These are phyloP conservation scores for Rhizomucor miehei DNA, from an alignment of 371 early-diverging fungal species.

Conservation along the genomic window DNA sequence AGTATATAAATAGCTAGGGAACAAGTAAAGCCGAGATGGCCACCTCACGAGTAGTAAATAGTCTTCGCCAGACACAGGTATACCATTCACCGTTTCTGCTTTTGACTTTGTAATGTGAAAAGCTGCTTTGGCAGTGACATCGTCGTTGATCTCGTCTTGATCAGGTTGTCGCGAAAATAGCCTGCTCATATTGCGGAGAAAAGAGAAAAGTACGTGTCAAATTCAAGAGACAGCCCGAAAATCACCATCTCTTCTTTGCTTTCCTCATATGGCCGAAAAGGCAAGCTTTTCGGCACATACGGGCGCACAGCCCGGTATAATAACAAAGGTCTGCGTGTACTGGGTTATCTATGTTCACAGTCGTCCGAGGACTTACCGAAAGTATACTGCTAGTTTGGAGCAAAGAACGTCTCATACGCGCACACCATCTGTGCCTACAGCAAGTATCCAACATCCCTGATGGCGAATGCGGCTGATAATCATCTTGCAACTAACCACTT, in stretches of 20 bases:
- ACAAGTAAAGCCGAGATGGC: no score
- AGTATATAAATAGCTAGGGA: no score
- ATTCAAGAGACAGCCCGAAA: neutral
- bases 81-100: constrained; percentile 35
- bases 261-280: neutral
- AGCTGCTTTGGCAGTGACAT: constrained; percentile 15
- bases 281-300: constrained; percentile 1
- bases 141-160: constrained; percentile 9
- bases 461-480: neutral
- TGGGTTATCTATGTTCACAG: neutral
- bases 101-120: constrained; percentile 27
- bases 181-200: constrained; percentile 6
- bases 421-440: constrained; percentile 66
- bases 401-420: constrained; percentile 59
- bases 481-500: neutral
- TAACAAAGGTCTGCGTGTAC: neutral
- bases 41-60: constrained; percentile 46
- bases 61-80: constrained; percentile 47
- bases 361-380: neutral
- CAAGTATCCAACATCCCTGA: constrained; percentile 25
- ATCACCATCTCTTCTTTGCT: neutral
- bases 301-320: neutral
- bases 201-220: neutral
- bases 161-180: constrained; percentile 18
- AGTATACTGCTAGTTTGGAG: constrained; percentile 46